Conservation (phyloP, 441 rosid genomes). For the Daphne laureola region DNA sequence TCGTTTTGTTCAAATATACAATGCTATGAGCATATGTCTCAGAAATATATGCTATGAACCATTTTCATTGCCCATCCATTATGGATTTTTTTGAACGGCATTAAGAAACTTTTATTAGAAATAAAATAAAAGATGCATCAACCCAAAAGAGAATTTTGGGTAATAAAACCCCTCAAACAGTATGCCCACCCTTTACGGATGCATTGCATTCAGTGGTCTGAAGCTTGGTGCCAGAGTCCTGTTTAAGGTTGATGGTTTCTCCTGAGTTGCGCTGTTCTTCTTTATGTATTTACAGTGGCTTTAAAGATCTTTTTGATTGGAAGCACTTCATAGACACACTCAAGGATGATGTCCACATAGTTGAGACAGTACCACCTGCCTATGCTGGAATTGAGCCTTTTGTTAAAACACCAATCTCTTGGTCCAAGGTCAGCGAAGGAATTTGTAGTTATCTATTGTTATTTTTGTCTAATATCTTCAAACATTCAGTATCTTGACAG, state of each 20-base stretch:
- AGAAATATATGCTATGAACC: too few species aligned
- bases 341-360: conserved; percentile 69
- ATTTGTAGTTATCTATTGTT: neutral
- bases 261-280: neutral
- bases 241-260: conserved; percentile 5
- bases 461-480: neutral
- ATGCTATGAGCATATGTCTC: too few species aligned
- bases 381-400: conserved; percentile 52
- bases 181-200: too few species aligned
- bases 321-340: conserved; percentile 66
- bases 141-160: too few species aligned
- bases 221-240: neutral
- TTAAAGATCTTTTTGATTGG: conserved; percentile 95
- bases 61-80: too few species aligned
- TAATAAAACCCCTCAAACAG: too few species aligned
- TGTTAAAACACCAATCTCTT: conserved; percentile 71
- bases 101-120: too few species aligned
- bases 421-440: conserved; percentile 69
- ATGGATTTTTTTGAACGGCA: too few species aligned
- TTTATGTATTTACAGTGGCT: conserved; percentile 44
- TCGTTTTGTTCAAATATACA: too few species aligned
- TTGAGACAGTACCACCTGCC: conserved; percentile 59
- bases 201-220: neutral
- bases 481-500: too few species aligned
- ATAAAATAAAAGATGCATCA: too few species aligned